phyloP scores from a whole-genome alignment of 2,329 filamentous ascomycete genomes.

The Scopulariopsis brevicaulis region DNA sequence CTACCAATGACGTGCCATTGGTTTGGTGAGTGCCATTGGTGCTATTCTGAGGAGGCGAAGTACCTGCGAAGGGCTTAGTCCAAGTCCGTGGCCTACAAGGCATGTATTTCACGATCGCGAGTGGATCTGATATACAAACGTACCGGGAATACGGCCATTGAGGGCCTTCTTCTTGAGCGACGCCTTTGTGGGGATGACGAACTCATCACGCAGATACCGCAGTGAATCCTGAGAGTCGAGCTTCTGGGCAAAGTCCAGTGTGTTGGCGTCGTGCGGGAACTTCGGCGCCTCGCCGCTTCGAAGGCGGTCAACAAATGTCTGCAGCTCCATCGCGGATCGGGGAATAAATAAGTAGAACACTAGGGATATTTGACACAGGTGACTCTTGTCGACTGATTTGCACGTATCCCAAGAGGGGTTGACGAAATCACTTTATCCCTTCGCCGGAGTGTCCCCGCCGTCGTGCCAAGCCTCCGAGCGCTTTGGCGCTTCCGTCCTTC shows the following conservation, averaged over 20 bases:
- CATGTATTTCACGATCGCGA: slow-evolving; percentile 32
- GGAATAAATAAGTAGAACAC: background rate
- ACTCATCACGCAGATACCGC: slow-evolving; percentile 47
- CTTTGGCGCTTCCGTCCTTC: slow-evolving; percentile 14
- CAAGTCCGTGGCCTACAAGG: slow-evolving; percentile 13
- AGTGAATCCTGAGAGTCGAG: slow-evolving; percentile 47
- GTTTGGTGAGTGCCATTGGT: background rate
- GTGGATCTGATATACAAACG: slow-evolving; percentile 11
- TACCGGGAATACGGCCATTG: slow-evolving; percentile 9
- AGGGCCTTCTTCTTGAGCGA: slow-evolving; percentile 17
- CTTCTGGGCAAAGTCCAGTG: slow-evolving; percentile 1
- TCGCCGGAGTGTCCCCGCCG: background rate
- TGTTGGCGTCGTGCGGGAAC: background rate
- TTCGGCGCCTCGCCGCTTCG: slow-evolving; percentile 13
- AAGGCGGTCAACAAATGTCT: slow-evolving; percentile 24
- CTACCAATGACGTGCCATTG: background rate
- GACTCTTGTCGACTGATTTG: background rate
- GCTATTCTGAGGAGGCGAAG: background rate
- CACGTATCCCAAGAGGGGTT: background rate
- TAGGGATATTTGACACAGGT: background rate
- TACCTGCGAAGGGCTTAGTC: background rate
- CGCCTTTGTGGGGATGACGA: slow-evolving; percentile 51
- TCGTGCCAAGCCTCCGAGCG: background rate
- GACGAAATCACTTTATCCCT: background rate
- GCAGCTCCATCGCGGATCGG: slow-evolving; percentile 23